These are phyloP conservation scores for Yamadazyma paraphyllophila DNA, from an alignment of 805 yeast genomes.

Conservation along the genomic window DNA sequence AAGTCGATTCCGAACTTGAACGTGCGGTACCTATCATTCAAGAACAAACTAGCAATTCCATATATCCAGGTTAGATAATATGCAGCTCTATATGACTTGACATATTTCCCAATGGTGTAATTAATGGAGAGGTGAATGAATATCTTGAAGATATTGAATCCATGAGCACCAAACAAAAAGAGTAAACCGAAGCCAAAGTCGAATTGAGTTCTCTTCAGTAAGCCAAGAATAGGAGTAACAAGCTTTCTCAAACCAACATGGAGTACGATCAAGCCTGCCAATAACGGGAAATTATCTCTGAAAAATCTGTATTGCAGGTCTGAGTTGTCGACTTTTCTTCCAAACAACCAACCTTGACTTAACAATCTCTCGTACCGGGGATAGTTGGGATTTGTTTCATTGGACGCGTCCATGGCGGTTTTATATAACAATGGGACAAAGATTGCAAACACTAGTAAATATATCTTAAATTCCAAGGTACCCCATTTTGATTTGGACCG, in stretches of 20 bases:
- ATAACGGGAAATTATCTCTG: conserved; percentile 70
- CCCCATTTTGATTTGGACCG: conserved; percentile 60
- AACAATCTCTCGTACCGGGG: conserved; percentile 57
- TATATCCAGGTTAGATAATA: conserved; percentile 63
- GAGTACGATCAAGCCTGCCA: conserved; percentile 50
- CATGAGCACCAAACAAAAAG: conserved; percentile 75
- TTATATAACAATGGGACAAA: conserved; percentile 81
- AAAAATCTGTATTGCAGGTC: conserved; percentile 88
- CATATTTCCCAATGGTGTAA: conserved; percentile 47
- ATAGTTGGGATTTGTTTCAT: conserved; percentile 72
- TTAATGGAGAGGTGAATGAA: conserved; percentile 54
- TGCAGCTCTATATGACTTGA: conserved; percentile 38
- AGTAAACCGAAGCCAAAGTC: conserved; percentile 71
- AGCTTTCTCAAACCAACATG: conserved; percentile 55
- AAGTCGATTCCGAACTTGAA: conserved; percentile 52
- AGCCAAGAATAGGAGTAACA: conserved; percentile 17
- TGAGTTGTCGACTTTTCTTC: conserved; percentile 87
- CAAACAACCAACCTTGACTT: conserved; percentile 85
- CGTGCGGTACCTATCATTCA: conserved; percentile 67
- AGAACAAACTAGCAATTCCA: conserved; percentile 72
- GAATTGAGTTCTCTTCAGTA: conserved; percentile 51
- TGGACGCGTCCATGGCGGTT: conserved; percentile 79
- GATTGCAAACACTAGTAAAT: conserved; percentile 58
- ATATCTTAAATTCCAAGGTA: conserved; percentile 71
- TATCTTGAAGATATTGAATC: conserved; percentile 66